These are phyloP conservation scores for Cladosporium sp. DNA, from an alignment of 2,329 filamentous ascomycete species.

Conservation along the genomic window DNA sequence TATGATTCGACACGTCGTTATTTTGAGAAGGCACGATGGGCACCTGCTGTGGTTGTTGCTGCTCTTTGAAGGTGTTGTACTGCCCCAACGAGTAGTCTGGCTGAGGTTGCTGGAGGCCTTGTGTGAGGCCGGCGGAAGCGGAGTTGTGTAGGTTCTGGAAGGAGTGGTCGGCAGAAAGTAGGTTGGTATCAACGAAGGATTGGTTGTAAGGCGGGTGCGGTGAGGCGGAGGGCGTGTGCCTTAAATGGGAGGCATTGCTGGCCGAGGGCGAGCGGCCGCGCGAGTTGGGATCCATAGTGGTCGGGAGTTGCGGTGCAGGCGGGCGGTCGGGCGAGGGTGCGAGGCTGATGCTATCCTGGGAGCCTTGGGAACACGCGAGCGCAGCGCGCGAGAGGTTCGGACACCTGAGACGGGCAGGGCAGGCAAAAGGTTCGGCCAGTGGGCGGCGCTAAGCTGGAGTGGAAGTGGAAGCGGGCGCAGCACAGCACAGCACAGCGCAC, in stretches of 20 bases:
- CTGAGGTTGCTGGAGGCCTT: slow-evolving; percentile 38
- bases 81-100: slow-evolving; percentile 36
- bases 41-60: slow-evolving; percentile 32
- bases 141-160: slow-evolving; percentile 23
- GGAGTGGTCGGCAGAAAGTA: slow-evolving; percentile 13
- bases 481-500: background rate
- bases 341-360: slow-evolving; percentile 12
- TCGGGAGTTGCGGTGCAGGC: slow-evolving; percentile 2
- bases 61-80: slow-evolving; percentile 20
- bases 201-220: slow-evolving; percentile 21
- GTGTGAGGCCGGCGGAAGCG: slow-evolving; percentile 31
- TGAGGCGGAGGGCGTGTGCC: slow-evolving; percentile 24
- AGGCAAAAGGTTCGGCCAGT: background rate
- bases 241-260: slow-evolving; percentile 23
- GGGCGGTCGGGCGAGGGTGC: background rate
- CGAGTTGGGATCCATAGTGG: slow-evolving; percentile 10
- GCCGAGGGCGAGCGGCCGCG: slow-evolving; percentile 25
- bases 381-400: slow-evolving; percentile 7
- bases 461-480: background rate
- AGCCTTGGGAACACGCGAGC: slow-evolving; percentile 4
- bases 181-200: slow-evolving; percentile 16
- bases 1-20: slow-evolving; percentile 35
- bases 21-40: slow-evolving; percentile 25
- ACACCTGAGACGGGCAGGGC: background rate
- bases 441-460: background rate